A percentile compares a stretch with the other conserved stretches of the same genome.
phyloP scores from a whole-genome alignment of 495 filamentous ascomycete species.

The Tuber umbilicatum region DNA sequence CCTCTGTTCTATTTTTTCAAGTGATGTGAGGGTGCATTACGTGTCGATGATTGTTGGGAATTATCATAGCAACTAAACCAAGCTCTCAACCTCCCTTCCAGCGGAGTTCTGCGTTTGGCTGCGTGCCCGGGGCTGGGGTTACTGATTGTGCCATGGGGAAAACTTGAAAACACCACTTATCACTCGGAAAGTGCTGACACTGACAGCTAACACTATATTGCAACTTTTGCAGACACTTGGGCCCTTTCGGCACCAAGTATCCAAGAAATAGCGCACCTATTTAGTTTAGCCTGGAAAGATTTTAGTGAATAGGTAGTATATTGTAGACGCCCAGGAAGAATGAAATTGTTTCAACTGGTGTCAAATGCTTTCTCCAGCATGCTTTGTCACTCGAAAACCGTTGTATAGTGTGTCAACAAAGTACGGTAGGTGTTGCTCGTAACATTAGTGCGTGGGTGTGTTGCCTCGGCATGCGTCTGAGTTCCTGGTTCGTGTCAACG shows the following conservation, averaged over 20 bases:
- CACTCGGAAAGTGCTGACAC: neutral
- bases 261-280: neutral
- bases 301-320: neutral
- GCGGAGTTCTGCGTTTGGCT: neutral
- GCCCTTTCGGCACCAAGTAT: neutral
- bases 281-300: neutral
- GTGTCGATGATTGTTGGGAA: neutral
- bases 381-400: neutral
- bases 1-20: neutral
- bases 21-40: neutral
- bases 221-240: neutral
- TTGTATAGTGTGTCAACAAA: too few species aligned
- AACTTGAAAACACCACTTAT: neutral
- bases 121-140: neutral
- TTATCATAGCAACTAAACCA: neutral
- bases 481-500: neutral
- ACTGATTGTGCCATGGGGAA: neutral
- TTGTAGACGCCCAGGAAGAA: neutral
- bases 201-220: neutral
- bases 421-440: too few species aligned
- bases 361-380: too few species aligned
- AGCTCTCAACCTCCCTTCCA: neutral
- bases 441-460: neutral
- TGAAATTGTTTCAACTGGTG: neutral
- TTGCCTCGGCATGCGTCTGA: neutral